These are phyloP conservation scores for Sideroxylon spinosum DNA, from an alignment of 179 eudicot species.

Conservation along the genomic window DNA sequence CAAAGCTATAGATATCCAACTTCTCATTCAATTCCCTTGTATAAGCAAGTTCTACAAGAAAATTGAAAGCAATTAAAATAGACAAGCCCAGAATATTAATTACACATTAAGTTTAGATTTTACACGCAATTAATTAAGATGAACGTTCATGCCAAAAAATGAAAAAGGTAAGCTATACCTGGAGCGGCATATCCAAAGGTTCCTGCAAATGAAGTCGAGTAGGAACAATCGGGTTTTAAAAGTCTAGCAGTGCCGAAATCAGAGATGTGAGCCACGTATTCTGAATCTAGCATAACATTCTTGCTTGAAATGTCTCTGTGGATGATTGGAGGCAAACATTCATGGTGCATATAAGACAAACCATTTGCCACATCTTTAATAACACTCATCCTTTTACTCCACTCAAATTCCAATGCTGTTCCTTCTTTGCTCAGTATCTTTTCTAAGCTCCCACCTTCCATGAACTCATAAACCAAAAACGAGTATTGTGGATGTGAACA, in stretches of 20 bases:
- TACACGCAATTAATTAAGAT: no score
- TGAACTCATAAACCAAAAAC: conserved; percentile 20
- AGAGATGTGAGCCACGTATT: conserved; percentile 35
- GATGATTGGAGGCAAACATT: conserved; percentile 35
- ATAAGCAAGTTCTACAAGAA: no score
- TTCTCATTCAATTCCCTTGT: no score
- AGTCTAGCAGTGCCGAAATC: conserved; percentile 41
- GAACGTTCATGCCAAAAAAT: no score
- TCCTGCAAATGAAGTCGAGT: no score
- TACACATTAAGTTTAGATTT: no score
- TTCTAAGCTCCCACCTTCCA: conserved; percentile 22
- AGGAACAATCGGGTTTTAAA: no score
- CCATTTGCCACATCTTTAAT: conserved; percentile 34
- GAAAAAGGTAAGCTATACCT: no score
- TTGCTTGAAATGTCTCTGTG: conserved; percentile 41
- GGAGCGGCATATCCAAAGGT: no score
- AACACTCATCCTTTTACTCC: conserved; percentile 34
- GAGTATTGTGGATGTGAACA: conserved; percentile 19
- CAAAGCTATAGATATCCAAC: no score
- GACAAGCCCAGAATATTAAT: no score
- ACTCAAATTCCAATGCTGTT: background rate
- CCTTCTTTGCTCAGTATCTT: background rate
- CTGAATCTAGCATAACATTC: conserved; percentile 33
- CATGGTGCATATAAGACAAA: conserved; percentile 40
- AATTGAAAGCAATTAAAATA: no score